Evolutionary conservation across 768 basidiomycete species (phyloP).

Genomic region (Rhizopogon roseolus): DNA sequence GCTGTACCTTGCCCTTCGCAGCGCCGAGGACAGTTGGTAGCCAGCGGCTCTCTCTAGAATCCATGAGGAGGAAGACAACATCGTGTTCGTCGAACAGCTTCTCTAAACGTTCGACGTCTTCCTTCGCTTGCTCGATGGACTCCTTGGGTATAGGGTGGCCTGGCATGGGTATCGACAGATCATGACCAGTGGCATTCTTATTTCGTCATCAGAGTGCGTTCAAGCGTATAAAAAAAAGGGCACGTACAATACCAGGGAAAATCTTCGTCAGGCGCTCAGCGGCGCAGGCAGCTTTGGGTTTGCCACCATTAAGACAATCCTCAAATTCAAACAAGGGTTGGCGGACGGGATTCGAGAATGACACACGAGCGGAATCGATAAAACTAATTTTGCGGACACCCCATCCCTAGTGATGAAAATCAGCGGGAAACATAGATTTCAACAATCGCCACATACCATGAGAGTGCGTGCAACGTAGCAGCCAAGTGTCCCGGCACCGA

Average conservation of each 20-base stretch:
- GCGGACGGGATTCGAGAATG: slow-evolving; percentile 96
- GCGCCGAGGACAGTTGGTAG: slow-evolving; percentile 86
- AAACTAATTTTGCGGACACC: slow-evolving; percentile 92
- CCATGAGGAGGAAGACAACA: slow-evolving; percentile 91
- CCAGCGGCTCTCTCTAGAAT: slow-evolving; percentile 97
- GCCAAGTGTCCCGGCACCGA: slow-evolving; percentile 94
- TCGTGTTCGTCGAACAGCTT: slow-evolving; percentile 81
- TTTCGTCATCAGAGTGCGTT: neutral
- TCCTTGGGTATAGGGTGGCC: slow-evolving; percentile 82
- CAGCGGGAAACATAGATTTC: neutral
- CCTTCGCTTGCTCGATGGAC: slow-evolving; percentile 50
- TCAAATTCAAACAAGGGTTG: slow-evolving; percentile 96
- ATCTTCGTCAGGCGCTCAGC: slow-evolving; percentile 82
- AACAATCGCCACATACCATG: slow-evolving; percentile 55
- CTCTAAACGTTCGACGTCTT: slow-evolving; percentile 73
- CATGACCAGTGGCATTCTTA: slow-evolving; percentile 78
- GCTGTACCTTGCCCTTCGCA: slow-evolving; percentile 72
- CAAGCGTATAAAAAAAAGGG: neutral
- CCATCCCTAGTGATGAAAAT: slow-evolving; percentile 66
- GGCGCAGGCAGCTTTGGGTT: slow-evolving; percentile 89
- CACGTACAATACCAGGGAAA: slow-evolving; percentile 85
- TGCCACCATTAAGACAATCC: slow-evolving; percentile 90
- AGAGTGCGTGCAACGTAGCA: slow-evolving; percentile 92
- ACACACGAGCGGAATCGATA: slow-evolving; percentile 86
- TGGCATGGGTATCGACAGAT: slow-evolving; percentile 91